Conservation (phyloP, 331 rosid genomes). For the Quercus lobata region DNA sequence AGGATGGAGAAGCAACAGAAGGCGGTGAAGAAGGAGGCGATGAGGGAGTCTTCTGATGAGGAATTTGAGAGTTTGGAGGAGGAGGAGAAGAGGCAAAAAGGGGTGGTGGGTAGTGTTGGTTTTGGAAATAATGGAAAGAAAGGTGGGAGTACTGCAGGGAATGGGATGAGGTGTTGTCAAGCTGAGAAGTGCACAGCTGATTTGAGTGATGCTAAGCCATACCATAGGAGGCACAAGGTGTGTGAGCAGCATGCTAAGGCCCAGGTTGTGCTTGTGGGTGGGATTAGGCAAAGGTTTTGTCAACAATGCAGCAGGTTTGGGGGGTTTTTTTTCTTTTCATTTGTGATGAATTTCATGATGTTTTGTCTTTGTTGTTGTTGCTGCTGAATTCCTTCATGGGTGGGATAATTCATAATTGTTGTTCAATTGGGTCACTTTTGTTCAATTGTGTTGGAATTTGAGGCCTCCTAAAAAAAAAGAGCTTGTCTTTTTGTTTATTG, state of each 20-base stretch:
- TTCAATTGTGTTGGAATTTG: neutral
- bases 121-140: constrained; percentile 21
- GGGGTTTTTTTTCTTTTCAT: neutral
- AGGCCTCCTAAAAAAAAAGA: neutral
- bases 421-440: constrained; percentile 7
- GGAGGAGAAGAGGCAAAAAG: constrained; percentile 37
- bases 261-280: constrained; percentile 59
- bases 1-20: constrained; percentile 29
- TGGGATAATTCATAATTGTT: neutral
- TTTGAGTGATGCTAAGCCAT: constrained; percentile 60
- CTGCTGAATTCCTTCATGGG: neutral
- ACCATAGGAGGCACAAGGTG: constrained; percentile 63
- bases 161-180: constrained; percentile 49
- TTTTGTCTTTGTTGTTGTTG: neutral
- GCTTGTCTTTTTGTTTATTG: neutral
- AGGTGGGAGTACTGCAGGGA: neutral
- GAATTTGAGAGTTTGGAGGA: constrained; percentile 10
- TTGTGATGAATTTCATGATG: neutral
- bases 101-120: constrained; percentile 4
- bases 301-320: constrained; percentile 87
- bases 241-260: constrained; percentile 72
- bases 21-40: constrained; percentile 24
- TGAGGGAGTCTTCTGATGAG: constrained; percentile 6
- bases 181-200: constrained; percentile 64
- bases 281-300: constrained; percentile 58